Conservation (phyloP, 306 rosid genomes). For the Adenanthera pavonina region DNA sequence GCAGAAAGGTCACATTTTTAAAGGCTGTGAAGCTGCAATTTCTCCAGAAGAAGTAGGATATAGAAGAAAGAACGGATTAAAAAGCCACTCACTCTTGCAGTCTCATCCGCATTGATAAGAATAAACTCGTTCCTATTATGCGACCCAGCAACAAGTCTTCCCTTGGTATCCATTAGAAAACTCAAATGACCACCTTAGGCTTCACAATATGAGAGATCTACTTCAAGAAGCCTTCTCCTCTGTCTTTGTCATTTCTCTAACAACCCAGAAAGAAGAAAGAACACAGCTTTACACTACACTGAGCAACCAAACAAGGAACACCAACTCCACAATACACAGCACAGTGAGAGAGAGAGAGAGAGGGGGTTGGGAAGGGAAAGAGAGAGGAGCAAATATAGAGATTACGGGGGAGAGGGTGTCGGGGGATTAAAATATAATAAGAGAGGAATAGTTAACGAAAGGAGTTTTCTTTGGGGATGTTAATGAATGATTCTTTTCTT, state of each 20-base stretch:
- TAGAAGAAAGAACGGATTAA: conserved; percentile 4
- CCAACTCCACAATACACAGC: background rate
- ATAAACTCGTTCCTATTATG: conserved; percentile 84
- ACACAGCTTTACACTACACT: conserved; percentile 35
- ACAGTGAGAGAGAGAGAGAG: conserved; percentile 6
- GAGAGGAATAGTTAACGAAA: conserved; percentile 21
- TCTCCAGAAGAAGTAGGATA: conserved; percentile 17
- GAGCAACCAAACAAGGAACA: background rate
- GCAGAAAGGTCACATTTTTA: conserved; percentile 9
- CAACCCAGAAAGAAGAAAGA: conserved; percentile 22
- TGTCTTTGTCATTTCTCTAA: conserved; percentile 34
- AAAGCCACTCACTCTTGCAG: conserved; percentile 60
- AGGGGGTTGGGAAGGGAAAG: background rate
- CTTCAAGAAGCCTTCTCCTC: conserved; percentile 36
- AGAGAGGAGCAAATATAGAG: conserved; percentile 2
- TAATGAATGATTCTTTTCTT: conserved; percentile 59
- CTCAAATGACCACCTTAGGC: conserved; percentile 38
- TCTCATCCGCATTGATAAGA: conserved; percentile 82
- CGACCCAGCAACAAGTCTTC: conserved; percentile 75
- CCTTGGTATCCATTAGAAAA: conserved; percentile 63
- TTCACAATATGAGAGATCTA: conserved; percentile 36
- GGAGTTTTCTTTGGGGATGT: conserved; percentile 21
- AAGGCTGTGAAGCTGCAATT: conserved; percentile 23
- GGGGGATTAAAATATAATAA: conserved; percentile 35
- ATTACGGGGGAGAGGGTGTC: conserved; percentile 23